Base-by-base conservation (phyloP, 1,284 basidiomycete species). In the Coriolopsis trogii region DNA sequence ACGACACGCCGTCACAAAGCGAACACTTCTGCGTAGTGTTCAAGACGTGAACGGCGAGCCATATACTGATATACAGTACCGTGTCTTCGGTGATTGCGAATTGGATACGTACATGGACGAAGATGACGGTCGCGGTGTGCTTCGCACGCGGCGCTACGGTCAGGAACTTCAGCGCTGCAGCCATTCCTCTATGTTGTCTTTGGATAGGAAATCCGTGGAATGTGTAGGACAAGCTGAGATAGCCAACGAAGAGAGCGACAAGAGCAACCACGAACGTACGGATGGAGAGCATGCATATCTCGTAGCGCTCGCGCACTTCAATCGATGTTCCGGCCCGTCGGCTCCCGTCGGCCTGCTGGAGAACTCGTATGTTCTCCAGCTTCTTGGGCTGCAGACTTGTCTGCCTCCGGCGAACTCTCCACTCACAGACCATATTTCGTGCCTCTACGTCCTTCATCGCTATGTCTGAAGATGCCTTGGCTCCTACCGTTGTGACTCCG, bases 41-140 rank as follows among this genome's bases (percentile, higher is more conserved):
- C n/a, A n/a, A n/a, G n/a, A n/a, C n/a, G n/a, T n/a, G n/a, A n/a
- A n/a, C n/a, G n/a, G n/a, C n/a, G n/a, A n/a, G n/a, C n/a, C n/a
- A n/a, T n/a, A n/a, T n/a, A n/a, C n/a, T n/a, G n/a, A n/a, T n/a
- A n/a, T n/a, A n/a, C n/a, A n/a, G n/a, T n/a, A n/a, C n/a, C n/a
- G n/a, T n/a, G n/a, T n/a, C n/a, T n/a, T n/a, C n/a, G n/a, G n/a
- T n/a, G n/a, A n/a, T n/a, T n/a, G n/a, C n/a, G n/a, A n/a, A n/a
- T n/a, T n/a, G n/a, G n/a, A n/a, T 9, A 41, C 36, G 20, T 16
- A 93, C 90, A 77, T 96, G 94, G 30, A 92, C 73, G 68, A 95
- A 93, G 64, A 96, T 90, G 58, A 95, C 84, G 2, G 91, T 94
- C 4, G 92, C 91, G 2, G 89, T 87, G 69, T 95, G 93, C 58